phyloP scores from a whole-genome alignment of 257 asterid species.

The Gentiana macrophylla region DNA sequence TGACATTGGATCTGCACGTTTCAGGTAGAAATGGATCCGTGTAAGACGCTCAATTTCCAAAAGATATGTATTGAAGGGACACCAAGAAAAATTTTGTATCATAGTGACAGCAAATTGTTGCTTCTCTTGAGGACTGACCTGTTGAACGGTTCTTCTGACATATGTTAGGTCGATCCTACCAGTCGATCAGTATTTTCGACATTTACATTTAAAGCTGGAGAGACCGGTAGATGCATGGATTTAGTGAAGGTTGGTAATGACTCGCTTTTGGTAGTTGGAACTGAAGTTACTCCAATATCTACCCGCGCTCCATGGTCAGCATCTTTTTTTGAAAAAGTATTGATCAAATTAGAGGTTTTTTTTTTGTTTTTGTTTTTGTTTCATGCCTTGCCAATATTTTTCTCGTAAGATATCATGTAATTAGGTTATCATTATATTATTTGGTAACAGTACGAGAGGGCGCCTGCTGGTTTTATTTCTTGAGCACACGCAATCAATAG shows the following conservation, averaged over 20 bases:
- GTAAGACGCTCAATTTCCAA: constrained; percentile 96
- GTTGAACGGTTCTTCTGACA: constrained; percentile 67
- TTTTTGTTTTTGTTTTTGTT: too few relatives aligned
- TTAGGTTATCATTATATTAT: background rate
- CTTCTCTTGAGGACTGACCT: constrained; percentile 85
- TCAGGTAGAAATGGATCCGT: constrained; percentile 96
- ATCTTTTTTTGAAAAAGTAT: background rate
- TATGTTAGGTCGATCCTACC: constrained; percentile 90
- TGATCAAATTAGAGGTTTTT: too few relatives aligned
- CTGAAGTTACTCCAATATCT: constrained; percentile 99
- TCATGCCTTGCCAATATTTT: too few relatives aligned
- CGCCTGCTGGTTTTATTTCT: constrained; percentile 80
- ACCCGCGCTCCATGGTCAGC: constrained; percentile 88
- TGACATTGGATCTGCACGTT: constrained; percentile 13
- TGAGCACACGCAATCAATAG: constrained; percentile 59
- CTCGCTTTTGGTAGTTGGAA: constrained; percentile 82
- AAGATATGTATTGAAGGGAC: constrained; percentile 92
- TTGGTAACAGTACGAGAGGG: constrained; percentile 59
- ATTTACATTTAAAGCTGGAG: constrained; percentile 80
- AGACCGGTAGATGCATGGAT: constrained; percentile 96
- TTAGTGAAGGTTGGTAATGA: constrained; percentile 67
- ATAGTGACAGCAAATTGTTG: constrained; percentile 69
- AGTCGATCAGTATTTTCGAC: constrained; percentile 69
- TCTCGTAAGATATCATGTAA: too few relatives aligned
- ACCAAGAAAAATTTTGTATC: constrained; percentile 83